Evolutionary conservation across 495 filamentous ascomycete species (phyloP).

Genomic region (Lasiosphaeris hirsuta): DNA sequence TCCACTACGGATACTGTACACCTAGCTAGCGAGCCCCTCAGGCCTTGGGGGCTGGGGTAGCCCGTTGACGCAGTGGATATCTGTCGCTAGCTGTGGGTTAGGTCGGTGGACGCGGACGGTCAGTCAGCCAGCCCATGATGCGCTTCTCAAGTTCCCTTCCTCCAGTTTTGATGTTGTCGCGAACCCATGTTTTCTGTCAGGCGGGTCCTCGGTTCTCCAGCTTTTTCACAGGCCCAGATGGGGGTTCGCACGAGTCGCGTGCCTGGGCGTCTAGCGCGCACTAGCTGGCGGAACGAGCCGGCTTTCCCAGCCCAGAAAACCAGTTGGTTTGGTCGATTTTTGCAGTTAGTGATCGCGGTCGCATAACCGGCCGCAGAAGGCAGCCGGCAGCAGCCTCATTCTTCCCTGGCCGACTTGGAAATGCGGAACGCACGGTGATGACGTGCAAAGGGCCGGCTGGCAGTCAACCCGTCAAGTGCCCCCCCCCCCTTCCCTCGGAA

Average conservation of each 20-base stretch:
- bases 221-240: no score
- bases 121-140: no score
- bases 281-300: slow-evolving; percentile 9
- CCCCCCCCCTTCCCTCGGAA: slow-evolving; percentile 6
- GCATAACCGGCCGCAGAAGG: slow-evolving; percentile 28
- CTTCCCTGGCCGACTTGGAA: not conserved
- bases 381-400: slow-evolving; percentile 20
- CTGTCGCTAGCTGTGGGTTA: no score
- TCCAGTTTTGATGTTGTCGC: no score
- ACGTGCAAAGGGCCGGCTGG: not conserved
- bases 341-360: slow-evolving; percentile 18
- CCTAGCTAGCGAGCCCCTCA: no score
- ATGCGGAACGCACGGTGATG: slow-evolving; percentile 8
- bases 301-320: not conserved
- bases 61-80: no score
- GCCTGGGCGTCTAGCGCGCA: not conserved
- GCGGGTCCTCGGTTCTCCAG: no score
- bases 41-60: no score
- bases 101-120: no score
- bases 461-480: not conserved
- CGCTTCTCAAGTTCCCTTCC: no score
- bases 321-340: slow-evolving; percentile 3
- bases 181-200: no score
- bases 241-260: not conserved
- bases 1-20: no score